Base-by-base conservation (phyloP, 176 grass and related monocot genomes). In the Pontederia paniculata region DNA sequence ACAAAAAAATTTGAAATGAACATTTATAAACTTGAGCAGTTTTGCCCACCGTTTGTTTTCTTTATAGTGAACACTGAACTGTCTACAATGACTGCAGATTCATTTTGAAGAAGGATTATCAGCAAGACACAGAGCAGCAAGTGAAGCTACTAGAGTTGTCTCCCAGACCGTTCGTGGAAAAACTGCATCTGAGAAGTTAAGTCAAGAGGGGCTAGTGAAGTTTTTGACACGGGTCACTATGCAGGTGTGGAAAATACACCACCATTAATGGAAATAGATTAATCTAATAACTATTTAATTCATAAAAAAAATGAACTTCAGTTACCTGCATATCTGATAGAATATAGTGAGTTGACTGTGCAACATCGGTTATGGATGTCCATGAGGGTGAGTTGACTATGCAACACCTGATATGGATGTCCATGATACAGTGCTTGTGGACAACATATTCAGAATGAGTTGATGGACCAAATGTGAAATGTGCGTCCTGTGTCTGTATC, bases 51-150 rank as follows among this genome's bases (percentile, higher is more conserved):
- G 2, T 11, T 45, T 47, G 17, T 58, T 17, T 74, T 6, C 48
- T 75, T 55, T 56, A 58, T 82, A 71, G 75, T 77, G 16, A 12
- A 57, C 11, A 5, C 61, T 67, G 70, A 67, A n/a, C 28, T 37
- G 7, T 37, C 28, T 37, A 37, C 70, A 51, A 45, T 81, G 54
- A 49, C 58, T 73, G 68, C 68, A 95, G 90, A 76, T 73, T 74
- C 85, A 96, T 84, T 96, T 96, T 54, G 91, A 96, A 58, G 91
- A 96, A 76, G 91, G 86, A 21, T 81, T 89, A 61, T 85, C 83
- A 43, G 72, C 78, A 57, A 57, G 91, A 65, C 81, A 89, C 70
- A 96, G 50, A 52, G 54, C 52, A 76, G 73, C 76, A 63, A 68
- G 58, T 22, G 84, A 88, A 70, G 65, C 73, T 57, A 85, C 82